Evolutionary conservation across 176 grass and related monocot genomes (phyloP), one percentile per base, ranked within the genome.

Genomic region (Cenchrus purpureus): DNA sequence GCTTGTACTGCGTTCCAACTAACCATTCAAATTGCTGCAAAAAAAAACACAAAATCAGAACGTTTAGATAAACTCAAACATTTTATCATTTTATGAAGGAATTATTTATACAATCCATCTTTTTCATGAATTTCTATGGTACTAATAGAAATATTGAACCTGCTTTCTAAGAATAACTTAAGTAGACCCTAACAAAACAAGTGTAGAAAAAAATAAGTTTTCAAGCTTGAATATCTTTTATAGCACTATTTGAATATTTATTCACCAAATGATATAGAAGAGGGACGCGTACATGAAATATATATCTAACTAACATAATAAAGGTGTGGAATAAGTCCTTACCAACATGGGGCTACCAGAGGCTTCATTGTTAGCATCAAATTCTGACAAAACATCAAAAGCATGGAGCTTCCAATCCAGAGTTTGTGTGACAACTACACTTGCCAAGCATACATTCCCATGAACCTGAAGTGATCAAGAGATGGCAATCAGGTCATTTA

Each of bases 391-490:
- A 73, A 97, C 94, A 55, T 99, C 97, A 91, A 99, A 97, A 85
- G 94, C 97, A 86, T 99, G 97, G 61, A 99, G 90, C 82, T 99
- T 99, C 97, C 97, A 99, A 69, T 99, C 97, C 82, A 99, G 86
- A 76, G 94, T 91, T 89, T 92, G 94, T 70, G 97, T 99, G 76
- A 99, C 97, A 83, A 99, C 97, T 79, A 97, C 94, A 88, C 94
- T 99, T 22, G 94, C 54, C 86, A 99, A 87, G 66, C 94, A 99
- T 55, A 99, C 94, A 83, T 99, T 99, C 17, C 91, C 97, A 78
- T 99, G 97, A 91, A 99, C 92, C 97, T 99, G 88, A 87, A 96
- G 88, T 83, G 2, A 3, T 40, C 37, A 40, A 40, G 37, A 40
- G 37, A 40, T 40, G 37, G 37, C 37, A 3, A 40, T 40, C 37